These are phyloP conservation scores for Didymella arachidicola DNA, from an alignment of 2,329 filamentous ascomycete species.

Conservation along the genomic window DNA sequence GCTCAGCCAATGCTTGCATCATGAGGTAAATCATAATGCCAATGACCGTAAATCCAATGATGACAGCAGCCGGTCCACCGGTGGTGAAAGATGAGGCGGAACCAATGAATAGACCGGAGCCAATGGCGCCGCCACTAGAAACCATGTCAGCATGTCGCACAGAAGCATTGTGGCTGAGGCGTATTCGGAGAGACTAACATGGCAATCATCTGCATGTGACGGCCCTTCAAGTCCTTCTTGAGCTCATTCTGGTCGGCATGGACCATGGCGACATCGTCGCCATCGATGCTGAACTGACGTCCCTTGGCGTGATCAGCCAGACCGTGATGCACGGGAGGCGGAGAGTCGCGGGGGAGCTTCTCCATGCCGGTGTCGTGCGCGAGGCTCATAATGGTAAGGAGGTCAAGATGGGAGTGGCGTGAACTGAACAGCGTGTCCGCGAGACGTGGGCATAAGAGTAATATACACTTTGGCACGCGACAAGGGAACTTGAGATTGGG, in stretches of 20 bases:
- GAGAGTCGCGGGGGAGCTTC: not conserved
- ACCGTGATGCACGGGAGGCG: constrained; percentile 1
- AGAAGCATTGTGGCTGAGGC: not conserved
- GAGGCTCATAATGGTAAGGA: constrained; percentile 3
- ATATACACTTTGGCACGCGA: constrained; percentile 14
- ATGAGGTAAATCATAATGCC: constrained; percentile 31
- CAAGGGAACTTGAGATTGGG: not conserved
- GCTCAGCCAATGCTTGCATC: constrained; percentile 53
- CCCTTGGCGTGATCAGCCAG: constrained; percentile 8
- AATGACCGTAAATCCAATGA: constrained; percentile 17
- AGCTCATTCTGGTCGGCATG: constrained; percentile 8
- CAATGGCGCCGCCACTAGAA: constrained; percentile 61
- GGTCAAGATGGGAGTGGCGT: not conserved
- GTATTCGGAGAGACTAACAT: constrained; percentile 42
- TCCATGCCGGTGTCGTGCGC: constrained; percentile 14
- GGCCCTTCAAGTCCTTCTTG: constrained; percentile 52
- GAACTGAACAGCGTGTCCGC: not conserved
- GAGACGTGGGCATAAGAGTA: not conserved
- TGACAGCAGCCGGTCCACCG: constrained; percentile 26
- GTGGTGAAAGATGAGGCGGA: constrained; percentile 49
- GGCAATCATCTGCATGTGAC: constrained; percentile 67
- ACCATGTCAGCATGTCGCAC: not conserved
- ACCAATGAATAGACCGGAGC: constrained; percentile 66
- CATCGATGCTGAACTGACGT: constrained; percentile 8
- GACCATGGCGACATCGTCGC: constrained; percentile 9